Percentiles rank a stretch among this genome's conserved stretches.
These are phyloP conservation scores for Neoboletus magnificus DNA, from an alignment of 768 basidiomycete species.

Conservation along the genomic window DNA sequence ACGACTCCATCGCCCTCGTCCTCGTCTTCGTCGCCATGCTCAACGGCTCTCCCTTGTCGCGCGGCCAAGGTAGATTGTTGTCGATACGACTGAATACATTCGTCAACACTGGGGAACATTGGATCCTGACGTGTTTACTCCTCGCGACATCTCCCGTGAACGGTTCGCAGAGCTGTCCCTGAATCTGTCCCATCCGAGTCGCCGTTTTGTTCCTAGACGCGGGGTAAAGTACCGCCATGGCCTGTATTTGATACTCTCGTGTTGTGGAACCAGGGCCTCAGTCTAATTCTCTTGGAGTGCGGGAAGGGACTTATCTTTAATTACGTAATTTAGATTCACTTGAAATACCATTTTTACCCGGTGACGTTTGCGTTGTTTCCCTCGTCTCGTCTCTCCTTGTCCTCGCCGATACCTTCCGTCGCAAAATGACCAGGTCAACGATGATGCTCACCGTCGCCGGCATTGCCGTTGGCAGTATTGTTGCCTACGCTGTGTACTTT, in stretches of 20 bases:
- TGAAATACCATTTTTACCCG: constrained; percentile 4
- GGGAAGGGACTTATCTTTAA: constrained; percentile 5
- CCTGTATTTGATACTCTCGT: not conserved
- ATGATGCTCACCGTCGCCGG: constrained; percentile 41
- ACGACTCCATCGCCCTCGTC: not conserved
- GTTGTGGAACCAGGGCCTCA: not conserved
- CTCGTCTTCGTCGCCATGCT: not conserved
- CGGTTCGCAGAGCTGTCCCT: not conserved
- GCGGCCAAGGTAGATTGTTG: not conserved
- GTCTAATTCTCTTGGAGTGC: not conserved
- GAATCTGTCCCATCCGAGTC: not conserved
- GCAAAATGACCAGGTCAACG: constrained; percentile 33
- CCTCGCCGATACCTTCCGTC: not conserved
- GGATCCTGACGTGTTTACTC: not conserved
- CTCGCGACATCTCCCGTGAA: not conserved
- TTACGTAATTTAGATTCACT: constrained; percentile 23
- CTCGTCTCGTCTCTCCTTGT: constrained; percentile 5
- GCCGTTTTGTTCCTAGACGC: not conserved
- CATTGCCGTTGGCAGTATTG: constrained; percentile 49
- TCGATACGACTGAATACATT: no score
- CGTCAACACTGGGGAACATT: not conserved
- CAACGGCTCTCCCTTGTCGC: not conserved
- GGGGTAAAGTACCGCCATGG: not conserved
- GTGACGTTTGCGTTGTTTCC: constrained; percentile 5
- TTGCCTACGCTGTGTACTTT: constrained; percentile 90